These are phyloP conservation scores for Corymbia maculata DNA, from an alignment of 345 rosid genomes.

Conservation along the genomic window DNA sequence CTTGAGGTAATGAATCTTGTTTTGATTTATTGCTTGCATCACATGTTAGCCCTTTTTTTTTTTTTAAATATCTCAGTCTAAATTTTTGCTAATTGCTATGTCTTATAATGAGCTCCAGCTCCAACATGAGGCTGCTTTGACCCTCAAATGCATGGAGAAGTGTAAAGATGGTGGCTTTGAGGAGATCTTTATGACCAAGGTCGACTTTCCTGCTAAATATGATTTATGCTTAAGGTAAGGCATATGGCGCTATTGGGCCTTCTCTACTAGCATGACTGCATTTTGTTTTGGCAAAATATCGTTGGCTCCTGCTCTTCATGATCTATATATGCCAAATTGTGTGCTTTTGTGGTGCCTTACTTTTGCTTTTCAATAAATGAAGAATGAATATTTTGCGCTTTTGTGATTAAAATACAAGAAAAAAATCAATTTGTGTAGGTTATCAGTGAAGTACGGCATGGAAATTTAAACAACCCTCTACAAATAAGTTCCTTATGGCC, in stretches of 20 bases:
- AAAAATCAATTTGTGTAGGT: neutral
- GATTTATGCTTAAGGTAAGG: conserved; percentile 67
- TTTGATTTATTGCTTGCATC: neutral
- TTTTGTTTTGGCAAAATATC: neutral
- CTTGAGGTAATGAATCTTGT: conserved; percentile 39
- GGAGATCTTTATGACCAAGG: conserved; percentile 62
- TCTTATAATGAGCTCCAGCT: conserved; percentile 35
- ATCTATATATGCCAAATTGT: neutral
- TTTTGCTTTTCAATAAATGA: neutral
- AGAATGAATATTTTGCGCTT: neutral
- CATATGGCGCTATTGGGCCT: neutral
- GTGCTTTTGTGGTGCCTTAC: neutral
- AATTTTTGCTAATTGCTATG: neutral
- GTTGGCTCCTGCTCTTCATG: neutral
- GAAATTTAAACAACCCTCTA: neutral
- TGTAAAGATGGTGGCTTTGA: conserved; percentile 74
- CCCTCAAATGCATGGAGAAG: conserved; percentile 61
- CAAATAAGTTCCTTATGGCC: neutral
- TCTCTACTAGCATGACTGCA: neutral
- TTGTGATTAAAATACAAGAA: neutral
- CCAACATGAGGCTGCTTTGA: conserved; percentile 60
- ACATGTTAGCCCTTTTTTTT: neutral
- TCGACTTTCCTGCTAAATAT: conserved; percentile 72
- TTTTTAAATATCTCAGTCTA: neutral
- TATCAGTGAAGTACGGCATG: neutral